Base-by-base conservation (phyloP, 1,284 basidiomycete genomes). In the Wolfiporia cocos region DNA sequence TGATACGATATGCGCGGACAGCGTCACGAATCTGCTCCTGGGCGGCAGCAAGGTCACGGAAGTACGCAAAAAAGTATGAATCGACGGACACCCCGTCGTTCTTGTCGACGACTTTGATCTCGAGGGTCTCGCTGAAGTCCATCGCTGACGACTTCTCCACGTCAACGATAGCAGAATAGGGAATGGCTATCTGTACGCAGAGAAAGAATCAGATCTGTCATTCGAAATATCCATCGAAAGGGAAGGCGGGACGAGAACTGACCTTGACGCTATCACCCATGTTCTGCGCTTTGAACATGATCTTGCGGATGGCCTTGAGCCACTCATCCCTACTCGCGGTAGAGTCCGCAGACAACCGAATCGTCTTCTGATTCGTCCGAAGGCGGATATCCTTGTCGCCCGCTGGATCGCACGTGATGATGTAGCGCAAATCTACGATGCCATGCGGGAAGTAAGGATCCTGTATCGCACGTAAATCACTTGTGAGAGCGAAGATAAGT, bases 371-470 rank as follows among this genome's bases (percentile, higher is more conserved):
- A 52, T 86, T 85, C 4, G 90, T 92, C 31, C 88, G 73, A 10
- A 94, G 61, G 36, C 85, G 81, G 55, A 94, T 82, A 21, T 80
- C 82, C 50, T 73, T 84, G 52, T 91, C 82, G 15, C 77, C 74
- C 11, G 74, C 60, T 1, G 86, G 67, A 47, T 97, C 93, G 56
- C 94, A 92, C 18, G 83, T 81, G 28, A 90, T 86, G 2, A 90
- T 88, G 62, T 97, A 96, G 49, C 93, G 88, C 23, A 99, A 69
- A 55, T 96, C 92, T 24, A 96, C 76, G 44, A 96, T 93, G 18
- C 93, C 95, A 51, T 93, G 88, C 5, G 94, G 91, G 62, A 99
- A 98, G 65, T 97, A 99, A 0, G 92, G 93, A 54, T 98, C 92
- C 82, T 92, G 50, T 0, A n/a, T n/a, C n/a, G 28, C 7, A 9